Percentiles rank a stretch among this genome's conserved stretches.
Evolutionary conservation across 345 rosid genomes (phyloP).

Genomic region (Eucalyptus shirleyi): DNA sequence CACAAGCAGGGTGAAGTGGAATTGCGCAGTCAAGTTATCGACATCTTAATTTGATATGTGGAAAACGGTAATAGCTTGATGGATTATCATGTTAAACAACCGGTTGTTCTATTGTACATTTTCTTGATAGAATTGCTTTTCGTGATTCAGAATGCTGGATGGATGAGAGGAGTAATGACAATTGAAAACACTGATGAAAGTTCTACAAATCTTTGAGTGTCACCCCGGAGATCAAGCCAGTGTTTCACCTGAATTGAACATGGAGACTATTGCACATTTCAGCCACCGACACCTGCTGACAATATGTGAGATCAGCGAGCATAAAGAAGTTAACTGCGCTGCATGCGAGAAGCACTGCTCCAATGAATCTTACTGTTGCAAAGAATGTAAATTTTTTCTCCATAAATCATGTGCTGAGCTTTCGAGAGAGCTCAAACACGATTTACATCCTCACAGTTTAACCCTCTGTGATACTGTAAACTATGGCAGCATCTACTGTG

Average conservation of each 20-base stretch:
- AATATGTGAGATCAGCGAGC: neutral
- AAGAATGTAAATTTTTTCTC: neutral
- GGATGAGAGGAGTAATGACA: neutral
- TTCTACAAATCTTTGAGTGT: neutral
- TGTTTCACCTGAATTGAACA: neutral
- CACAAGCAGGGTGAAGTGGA: neutral
- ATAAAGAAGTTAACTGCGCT: neutral
- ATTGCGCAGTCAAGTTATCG: neutral
- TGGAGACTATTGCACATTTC: neutral
- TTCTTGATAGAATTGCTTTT: neutral
- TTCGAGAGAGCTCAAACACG: neutral
- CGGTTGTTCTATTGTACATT: neutral
- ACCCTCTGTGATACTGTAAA: neutral
- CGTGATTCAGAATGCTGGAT: neutral
- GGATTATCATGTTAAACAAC: neutral
- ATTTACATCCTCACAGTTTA: neutral
- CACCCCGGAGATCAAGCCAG: neutral
- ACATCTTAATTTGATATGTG: neutral
- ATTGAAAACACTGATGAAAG: neutral
- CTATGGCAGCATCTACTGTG: neutral
- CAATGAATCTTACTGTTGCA: neutral
- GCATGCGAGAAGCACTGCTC: neutral
- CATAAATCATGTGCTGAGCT: neutral
- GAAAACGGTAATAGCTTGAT: neutral
- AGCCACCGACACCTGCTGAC: neutral